Percentiles rank a stretch among this genome's conserved stretches.
These are phyloP conservation scores for Westerdykella aurantiaca DNA, from an alignment of 2,329 filamentous ascomycete genomes.

Conservation along the genomic window DNA sequence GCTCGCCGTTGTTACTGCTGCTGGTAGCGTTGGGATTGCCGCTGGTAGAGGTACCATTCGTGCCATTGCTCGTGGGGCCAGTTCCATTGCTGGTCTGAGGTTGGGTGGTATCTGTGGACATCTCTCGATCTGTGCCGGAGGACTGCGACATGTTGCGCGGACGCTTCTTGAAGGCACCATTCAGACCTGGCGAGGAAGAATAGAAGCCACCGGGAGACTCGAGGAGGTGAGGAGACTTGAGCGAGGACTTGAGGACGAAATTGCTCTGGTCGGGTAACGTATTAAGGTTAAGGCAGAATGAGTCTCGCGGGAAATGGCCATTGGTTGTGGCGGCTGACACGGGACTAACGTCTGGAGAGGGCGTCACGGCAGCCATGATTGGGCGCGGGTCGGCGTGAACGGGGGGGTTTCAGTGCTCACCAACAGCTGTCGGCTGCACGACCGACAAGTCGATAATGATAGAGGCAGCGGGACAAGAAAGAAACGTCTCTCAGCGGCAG, in stretches of 20 bases:
- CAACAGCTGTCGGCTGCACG: neutral
- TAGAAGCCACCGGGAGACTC: slow-evolving; percentile 35
- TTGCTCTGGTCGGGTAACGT: slow-evolving; percentile 33
- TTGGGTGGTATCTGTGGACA: slow-evolving; percentile 29
- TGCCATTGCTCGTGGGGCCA: slow-evolving; percentile 27
- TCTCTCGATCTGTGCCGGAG: slow-evolving; percentile 37
- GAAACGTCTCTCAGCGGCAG: slow-evolving; percentile 7
- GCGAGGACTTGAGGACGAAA: slow-evolving; percentile 35
- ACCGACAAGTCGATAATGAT: neutral
- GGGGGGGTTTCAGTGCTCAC: slow-evolving; percentile 3
- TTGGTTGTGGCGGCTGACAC: slow-evolving; percentile 39
- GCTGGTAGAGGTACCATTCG: neutral
- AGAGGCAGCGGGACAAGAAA: slow-evolving; percentile 1
- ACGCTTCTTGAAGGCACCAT: slow-evolving; percentile 32
- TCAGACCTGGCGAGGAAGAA: slow-evolving; percentile 22
- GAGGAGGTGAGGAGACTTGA: slow-evolving; percentile 36
- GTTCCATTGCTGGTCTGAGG: slow-evolving; percentile 21
- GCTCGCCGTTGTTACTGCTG: slow-evolving; percentile 11
- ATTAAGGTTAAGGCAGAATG: slow-evolving; percentile 38
- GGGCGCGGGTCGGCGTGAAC: slow-evolving; percentile 21
- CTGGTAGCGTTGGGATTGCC: too few relatives aligned
- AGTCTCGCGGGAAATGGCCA: slow-evolving; percentile 35
- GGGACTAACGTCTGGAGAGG: slow-evolving; percentile 40
- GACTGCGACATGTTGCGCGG: slow-evolving; percentile 41
- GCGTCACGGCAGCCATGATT: slow-evolving; percentile 39